Evolutionary conservation across 352 stramenopile genomes (phyloP), one percentile per base, ranked within the genome.

Genomic region (Aphanomyces euteiches): DNA sequence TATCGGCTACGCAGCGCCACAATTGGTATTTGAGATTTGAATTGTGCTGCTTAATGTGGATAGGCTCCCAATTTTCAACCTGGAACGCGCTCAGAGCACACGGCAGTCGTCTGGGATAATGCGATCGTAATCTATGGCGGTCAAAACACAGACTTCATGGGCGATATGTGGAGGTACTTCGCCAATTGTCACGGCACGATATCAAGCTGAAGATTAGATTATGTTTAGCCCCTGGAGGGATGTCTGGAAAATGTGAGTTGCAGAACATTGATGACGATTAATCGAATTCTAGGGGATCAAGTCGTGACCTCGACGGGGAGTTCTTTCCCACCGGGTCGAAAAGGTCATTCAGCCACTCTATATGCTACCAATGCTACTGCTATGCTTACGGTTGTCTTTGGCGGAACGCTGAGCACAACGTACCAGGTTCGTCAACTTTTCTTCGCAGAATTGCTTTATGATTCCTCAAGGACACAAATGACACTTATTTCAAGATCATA

Each of bases 131-230:
- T 70, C 64, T 70, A 70, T 43, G 64, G 43, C 17, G 64, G 64
- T 8, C 53, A 54, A 47, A 70, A 70, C 54, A 70, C 64, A 7
- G 50, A 45, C 37, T 48, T 70, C 64, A 70, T 70, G 64, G 47
- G 47, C 48, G 64, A 70, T 36, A 54, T 70, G 12, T 70, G 64
- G 64, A 17, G 64, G 64, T 70, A 70, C 28, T 4, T 34, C 21
- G 34, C 28, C 15, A 4, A 10, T 66, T 53, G 28, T 17, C 28
- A 28, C 1, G 28, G 28, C 28, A 28, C 0, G 28, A 60, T 38
- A 17, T 64, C 37, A 40, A 17, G 13, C 28, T 47, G 8, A 6
- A 36, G 37, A 28, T 7, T 53, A 47, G 13, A 53, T 56, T 47
- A 34, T 56, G 57, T n/a, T 12, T 69, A 56, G 45, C 4, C 63